Evolutionary conservation across 208 protist genomes (phyloP).

Genomic region (Balamuthia mandrillaris): DNA sequence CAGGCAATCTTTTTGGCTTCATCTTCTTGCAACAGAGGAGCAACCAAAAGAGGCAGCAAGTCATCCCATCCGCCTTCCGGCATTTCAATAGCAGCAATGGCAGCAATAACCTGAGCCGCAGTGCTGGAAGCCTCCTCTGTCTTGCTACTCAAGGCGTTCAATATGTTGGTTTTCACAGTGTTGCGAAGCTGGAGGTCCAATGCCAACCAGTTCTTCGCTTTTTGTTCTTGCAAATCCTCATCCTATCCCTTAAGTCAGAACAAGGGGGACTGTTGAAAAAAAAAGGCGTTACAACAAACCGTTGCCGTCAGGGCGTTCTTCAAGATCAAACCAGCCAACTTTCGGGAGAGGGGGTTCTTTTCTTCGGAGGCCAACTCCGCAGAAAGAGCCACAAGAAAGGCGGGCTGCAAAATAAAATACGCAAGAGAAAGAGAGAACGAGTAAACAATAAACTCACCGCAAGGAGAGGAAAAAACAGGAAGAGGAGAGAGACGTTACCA

Average conservation of each 20-base stretch:
- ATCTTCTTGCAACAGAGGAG: slow-evolving; percentile 59
- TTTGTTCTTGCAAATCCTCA: background rate
- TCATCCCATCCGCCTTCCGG: background rate
- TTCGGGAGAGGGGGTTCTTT: slow-evolving; percentile 77
- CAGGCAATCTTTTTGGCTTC: slow-evolving; percentile 82
- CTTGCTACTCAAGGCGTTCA: slow-evolving; percentile 78
- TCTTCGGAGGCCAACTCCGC: slow-evolving; percentile 84
- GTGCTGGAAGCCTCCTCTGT: slow-evolving; percentile 82
- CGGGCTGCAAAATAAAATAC: slow-evolving; percentile 42
- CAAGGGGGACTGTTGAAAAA: background rate
- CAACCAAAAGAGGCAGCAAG: slow-evolving; percentile 39
- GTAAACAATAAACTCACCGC: no score
- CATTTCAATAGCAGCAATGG: background rate
- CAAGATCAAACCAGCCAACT: slow-evolving; percentile 87
- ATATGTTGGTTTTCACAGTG: slow-evolving; percentile 77
- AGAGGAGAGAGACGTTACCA: background rate
- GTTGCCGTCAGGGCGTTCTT: slow-evolving; percentile 91
- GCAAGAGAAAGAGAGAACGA: no score
- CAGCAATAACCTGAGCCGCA: slow-evolving; percentile 86
- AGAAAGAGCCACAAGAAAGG: slow-evolving; percentile 82
- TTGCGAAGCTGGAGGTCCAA: no score
- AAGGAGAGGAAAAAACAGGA: background rate
- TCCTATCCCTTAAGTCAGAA: background rate
- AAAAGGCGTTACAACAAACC: slow-evolving; percentile 62
- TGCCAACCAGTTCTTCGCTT: no score